Percentiles rank a stretch among this genome's conserved stretches.
Conservation (phyloP, 805 yeast species). For the Jamesozyma gamospora region DNA sequence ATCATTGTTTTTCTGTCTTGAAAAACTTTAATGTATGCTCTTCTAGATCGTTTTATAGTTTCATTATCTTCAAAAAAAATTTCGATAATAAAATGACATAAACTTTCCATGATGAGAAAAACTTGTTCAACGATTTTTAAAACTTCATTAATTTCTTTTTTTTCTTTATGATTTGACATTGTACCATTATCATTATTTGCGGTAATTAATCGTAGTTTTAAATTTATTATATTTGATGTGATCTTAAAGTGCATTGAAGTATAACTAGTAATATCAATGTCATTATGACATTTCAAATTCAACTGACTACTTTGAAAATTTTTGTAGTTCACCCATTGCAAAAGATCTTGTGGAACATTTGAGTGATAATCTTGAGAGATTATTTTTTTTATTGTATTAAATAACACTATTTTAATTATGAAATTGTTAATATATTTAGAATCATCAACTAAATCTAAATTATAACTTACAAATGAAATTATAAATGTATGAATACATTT, state of each 20-base stretch:
- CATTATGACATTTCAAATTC: background rate
- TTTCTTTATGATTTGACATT: background rate
- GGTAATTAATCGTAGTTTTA: conserved; percentile 1
- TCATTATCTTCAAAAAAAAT: background rate
- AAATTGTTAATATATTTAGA: background rate
- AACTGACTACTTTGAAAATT: too few relatives aligned
- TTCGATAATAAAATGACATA: background rate
- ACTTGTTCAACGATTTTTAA: conserved; percentile 2
- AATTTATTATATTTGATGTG: conserved; percentile 4
- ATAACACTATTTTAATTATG: background rate
- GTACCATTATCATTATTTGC: background rate
- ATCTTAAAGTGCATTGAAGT: background rate
- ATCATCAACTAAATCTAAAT: background rate
- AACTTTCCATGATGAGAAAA: conserved; percentile 3
- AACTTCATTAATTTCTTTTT: background rate
- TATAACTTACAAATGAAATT: conserved; percentile 11
- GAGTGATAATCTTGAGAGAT: background rate
- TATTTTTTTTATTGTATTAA: background rate
- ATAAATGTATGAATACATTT: conserved; percentile 15
- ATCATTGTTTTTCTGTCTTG: background rate
- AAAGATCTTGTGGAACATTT: background rate
- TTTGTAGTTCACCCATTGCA: too few relatives aligned
- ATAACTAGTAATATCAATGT: background rate
- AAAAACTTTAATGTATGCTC: background rate
- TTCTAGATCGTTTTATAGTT: background rate